Base-by-base conservation (phyloP, 2,329 filamentous ascomycete genomes). In the Aureobasidium lini region DNA sequence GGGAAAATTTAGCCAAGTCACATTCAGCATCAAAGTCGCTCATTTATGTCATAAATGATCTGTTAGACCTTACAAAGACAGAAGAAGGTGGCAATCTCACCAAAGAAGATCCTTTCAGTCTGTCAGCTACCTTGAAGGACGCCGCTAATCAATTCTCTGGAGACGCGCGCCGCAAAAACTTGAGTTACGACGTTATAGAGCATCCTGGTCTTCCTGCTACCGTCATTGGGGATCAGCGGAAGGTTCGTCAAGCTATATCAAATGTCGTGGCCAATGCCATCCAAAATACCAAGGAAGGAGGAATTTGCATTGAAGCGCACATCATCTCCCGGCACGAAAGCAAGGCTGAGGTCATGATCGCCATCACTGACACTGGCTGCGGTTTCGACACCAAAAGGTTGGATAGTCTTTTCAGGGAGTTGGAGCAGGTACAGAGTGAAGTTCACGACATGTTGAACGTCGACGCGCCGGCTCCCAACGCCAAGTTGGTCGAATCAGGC, bases 11-110 rank as follows among this genome's bases (percentile, higher is more conserved):
- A 6, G 81, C 87, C 0, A 87, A 85, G 65, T 95, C 91, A 0
- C 89, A 96, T 69, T 95, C 90, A 0, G 91, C 91, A 4, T 96
- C 91, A 0, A 95, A 95, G 68, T 95, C 90, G 0, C 76, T 96
- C 29, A 93, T 96, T 4, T 95, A 95, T 69, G 90, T 95, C 9
- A 96, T 96, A 74, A 96, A 96, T 64, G 91, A 96, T 69, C 78
- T 96, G 1, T 78, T 96, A 0, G 91, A 96, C 68, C 76, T 96
- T 32, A 95, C 92, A 1, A 94, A 95, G 68, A 88, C 88, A 0
- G 91, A 95, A 70, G 88, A 92, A 70, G 90, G 91, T 0, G 86
- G 87, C 49, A 81, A 85, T 1, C 74, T 95, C 3, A 81, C 93
- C 68, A 93, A 90, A 66, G 86, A 92, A 60, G 91, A 95, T 67